Evolutionary conservation across 2,329 filamentous ascomycete species (phyloP), one percentile per base, ranked within the genome.

Genomic region (Pseudogymnoascus sp.): DNA sequence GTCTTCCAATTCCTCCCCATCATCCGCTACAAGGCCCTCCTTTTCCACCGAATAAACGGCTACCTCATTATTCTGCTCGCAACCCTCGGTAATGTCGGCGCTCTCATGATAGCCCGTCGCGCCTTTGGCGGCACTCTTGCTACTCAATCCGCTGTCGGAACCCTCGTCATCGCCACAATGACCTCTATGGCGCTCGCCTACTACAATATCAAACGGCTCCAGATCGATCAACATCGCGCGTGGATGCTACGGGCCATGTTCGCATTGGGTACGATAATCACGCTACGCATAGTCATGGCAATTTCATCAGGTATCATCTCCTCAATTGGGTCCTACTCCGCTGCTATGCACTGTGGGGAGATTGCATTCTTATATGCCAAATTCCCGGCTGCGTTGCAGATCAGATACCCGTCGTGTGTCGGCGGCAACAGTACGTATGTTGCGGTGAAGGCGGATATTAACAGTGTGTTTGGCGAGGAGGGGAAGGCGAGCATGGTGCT

Each of bases 201-300:
- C 33, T 73, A 79, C 68, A 85, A 85, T 64, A 79, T 87, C 69
- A 85, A 82, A 68, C 72, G 75, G 2, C 70, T 86, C 1, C 83
- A 86, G 67, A 82, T 88, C 57, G 82, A 86, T 33, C 79, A 86
- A 66, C 84, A 87, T 63, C 76, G 84, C 1, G 81, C 81, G 2
- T 87, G 83, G 83, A 87, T 86, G 83, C 66, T 87, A 30, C 70
- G 84, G 20, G 75, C 78, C 6, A 80, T 79, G 79, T 72, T 79
- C 38, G 78, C 78, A 63, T 75, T 79, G n/a, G 76, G 76, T 2
- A 71, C 73, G 2, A 81, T 85, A 63, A 76, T 85, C 63, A 82
- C 82, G 0, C 70, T 74, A 43, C 77, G 82, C 8, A 63, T 83
- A 25, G 75, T 83, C 35, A 71, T 80, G 39, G 71, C 78, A 60